Conservation (phyloP, 148 eudicot genomes). For the Spergularia bocconei region DNA sequence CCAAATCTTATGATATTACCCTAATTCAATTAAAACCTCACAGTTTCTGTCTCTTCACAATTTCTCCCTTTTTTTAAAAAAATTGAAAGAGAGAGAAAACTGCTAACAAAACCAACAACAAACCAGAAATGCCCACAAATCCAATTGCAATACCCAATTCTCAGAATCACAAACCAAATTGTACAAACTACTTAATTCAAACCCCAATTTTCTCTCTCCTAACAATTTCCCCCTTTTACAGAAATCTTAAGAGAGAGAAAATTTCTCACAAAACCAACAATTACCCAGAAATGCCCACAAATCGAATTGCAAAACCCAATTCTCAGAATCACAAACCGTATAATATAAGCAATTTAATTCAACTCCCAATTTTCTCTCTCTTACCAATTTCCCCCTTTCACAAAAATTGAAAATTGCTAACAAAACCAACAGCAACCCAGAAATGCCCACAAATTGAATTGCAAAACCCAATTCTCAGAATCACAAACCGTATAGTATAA, state of each 20-base stretch:
- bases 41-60: constrained; percentile 21
- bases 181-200: constrained; percentile 6
- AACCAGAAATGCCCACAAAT: constrained; percentile 13
- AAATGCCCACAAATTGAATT: constrained; percentile 19
- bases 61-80: too few species aligned
- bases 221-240: not conserved
- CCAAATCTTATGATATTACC: too few species aligned
- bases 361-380: constrained; percentile 24
- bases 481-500: constrained; percentile 5
- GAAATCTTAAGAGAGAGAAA: too few species aligned
- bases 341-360: constrained; percentile 8
- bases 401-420: too few species aligned
- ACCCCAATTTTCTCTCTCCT: constrained; percentile 25
- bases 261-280: too few species aligned
- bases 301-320: constrained; percentile 28
- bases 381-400: not conserved
- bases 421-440: not conserved
- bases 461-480: constrained; percentile 29
- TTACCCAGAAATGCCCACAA: constrained; percentile 10
- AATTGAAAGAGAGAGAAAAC: too few species aligned
- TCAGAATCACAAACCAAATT: constrained; percentile 12
- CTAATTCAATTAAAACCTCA: too few species aligned
- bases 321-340: constrained; percentile 17
- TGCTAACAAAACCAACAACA: too few species aligned
- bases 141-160: constrained; percentile 28